phyloP scores from a whole-genome alignment of 2,329 filamentous ascomycete genomes.

The Trichoderma polysporum region DNA sequence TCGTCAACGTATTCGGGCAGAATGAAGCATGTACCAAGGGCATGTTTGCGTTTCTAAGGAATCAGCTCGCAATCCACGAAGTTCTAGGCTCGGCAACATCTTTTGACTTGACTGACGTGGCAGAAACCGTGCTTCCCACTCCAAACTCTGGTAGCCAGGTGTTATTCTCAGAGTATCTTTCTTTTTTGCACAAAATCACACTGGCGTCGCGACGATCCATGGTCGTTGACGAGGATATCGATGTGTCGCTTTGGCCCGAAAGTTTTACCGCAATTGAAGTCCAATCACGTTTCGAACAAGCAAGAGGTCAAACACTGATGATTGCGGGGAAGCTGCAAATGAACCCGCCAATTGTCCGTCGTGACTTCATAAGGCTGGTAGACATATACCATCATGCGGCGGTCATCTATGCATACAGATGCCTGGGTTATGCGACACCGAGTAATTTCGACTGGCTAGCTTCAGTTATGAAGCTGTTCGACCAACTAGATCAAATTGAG shows the following conservation, averaged over 20 bases:
- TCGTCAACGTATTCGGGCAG: slow-evolving; percentile 32
- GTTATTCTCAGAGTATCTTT: slow-evolving; percentile 31
- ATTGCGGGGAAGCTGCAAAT: slow-evolving; percentile 29
- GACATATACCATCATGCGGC: slow-evolving; percentile 33
- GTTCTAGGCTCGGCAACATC: slow-evolving; percentile 32
- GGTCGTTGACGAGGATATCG: neutral
- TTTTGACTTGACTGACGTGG: slow-evolving; percentile 28
- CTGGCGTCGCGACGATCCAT: slow-evolving; percentile 24
- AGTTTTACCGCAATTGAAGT: slow-evolving; percentile 10
- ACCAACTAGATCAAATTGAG: slow-evolving; percentile 28
- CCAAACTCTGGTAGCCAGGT: slow-evolving; percentile 24
- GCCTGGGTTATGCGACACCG: slow-evolving; percentile 25
- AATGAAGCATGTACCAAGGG: slow-evolving; percentile 24
- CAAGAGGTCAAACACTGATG: slow-evolving; percentile 31
- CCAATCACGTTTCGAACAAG: slow-evolving; percentile 29
- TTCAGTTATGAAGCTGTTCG: slow-evolving; percentile 26
- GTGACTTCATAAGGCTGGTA: slow-evolving; percentile 32
- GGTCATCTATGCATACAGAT: slow-evolving; percentile 31
- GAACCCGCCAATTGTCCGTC: slow-evolving; percentile 22
- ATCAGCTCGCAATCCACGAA: slow-evolving; percentile 33
- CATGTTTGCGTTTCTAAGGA: slow-evolving; percentile 32
- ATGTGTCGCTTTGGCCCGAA: neutral
- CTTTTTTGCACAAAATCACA: slow-evolving; percentile 25
- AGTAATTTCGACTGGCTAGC: slow-evolving; percentile 23
- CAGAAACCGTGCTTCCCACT: slow-evolving; percentile 25